These are phyloP conservation scores for Schizosaccharomyces octosporus DNA, from an alignment of 805 yeast species.

Conservation along the genomic window DNA sequence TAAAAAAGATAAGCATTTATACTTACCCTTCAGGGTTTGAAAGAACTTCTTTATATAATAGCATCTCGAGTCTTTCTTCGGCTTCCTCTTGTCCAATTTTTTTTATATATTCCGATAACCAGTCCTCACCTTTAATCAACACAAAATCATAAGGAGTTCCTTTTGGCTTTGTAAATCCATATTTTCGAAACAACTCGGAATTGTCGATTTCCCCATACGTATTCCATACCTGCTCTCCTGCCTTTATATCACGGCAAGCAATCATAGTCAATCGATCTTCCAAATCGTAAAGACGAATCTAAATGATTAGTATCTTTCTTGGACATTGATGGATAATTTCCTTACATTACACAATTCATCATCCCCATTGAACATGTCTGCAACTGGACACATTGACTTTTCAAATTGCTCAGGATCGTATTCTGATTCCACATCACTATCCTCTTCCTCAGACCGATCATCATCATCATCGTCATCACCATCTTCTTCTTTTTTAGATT, in stretches of 20 bases:
- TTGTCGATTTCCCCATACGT: slow-evolving; percentile 81
- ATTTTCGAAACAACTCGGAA: slow-evolving; percentile 67
- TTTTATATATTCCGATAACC: not conserved
- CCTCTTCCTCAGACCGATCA: not conserved
- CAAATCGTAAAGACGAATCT: slow-evolving; percentile 6
- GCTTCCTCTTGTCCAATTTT: not conserved
- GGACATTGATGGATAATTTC: not conserved
- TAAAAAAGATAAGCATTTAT: not conserved
- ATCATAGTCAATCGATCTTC: slow-evolving; percentile 36
- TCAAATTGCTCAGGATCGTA: slow-evolving; percentile 8
- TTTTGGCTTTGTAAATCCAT: slow-evolving; percentile 63
- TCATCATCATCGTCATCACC: not conserved
- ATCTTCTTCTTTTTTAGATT: not conserved
- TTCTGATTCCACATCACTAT: slow-evolving; percentile 2
- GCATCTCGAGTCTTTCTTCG: not conserved
- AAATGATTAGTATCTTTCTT: slow-evolving; percentile 8
- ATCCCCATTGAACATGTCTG: slow-evolving; percentile 76
- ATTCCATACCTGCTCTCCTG: slow-evolving; percentile 60
- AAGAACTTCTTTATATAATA: not conserved
- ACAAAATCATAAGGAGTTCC: slow-evolving; percentile 14
- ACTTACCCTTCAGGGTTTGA: not conserved
- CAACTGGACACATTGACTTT: slow-evolving; percentile 81
- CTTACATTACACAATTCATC: slow-evolving; percentile 48
- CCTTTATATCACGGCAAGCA: slow-evolving; percentile 31
- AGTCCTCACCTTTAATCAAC: not conserved